These are phyloP conservation scores for Vanilla planifolia DNA, from an alignment of 106 monocot genomes.

Conservation along the genomic window DNA sequence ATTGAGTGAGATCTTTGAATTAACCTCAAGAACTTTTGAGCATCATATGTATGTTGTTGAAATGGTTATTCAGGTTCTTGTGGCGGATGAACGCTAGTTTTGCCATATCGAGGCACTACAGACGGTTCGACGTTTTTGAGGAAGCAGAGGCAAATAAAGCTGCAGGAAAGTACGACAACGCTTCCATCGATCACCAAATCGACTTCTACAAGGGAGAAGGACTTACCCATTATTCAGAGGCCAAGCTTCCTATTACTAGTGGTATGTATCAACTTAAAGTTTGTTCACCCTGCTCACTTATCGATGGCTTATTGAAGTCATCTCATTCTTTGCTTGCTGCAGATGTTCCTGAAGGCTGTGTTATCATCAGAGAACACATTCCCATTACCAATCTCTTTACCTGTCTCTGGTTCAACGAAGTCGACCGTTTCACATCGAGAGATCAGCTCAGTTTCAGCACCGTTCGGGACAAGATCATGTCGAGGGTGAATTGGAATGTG, in stretches of 20 bases:
- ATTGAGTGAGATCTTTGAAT: no score
- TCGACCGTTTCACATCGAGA: conserved; percentile 88
- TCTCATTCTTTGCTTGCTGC: conserved; percentile 7
- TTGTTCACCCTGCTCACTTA: background rate
- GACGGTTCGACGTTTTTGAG: conserved; percentile 90
- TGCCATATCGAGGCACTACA: conserved; percentile 93
- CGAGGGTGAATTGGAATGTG: conserved; percentile 58
- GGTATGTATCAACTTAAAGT: conserved; percentile 34
- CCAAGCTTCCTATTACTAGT: conserved; percentile 89
- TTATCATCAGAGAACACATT: conserved; percentile 88
- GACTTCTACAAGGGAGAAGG: conserved; percentile 87
- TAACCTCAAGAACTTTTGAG: no score
- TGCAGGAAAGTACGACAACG: conserved; percentile 94
- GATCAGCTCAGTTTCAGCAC: conserved; percentile 96
- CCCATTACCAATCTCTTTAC: conserved; percentile 95
- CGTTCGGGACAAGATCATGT: conserved; percentile 74
- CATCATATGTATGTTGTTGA: no score
- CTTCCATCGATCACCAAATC: conserved; percentile 86
- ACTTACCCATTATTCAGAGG: conserved; percentile 70
- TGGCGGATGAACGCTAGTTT: conserved; percentile 79
- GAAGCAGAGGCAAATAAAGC: conserved; percentile 98
- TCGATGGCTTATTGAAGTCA: background rate
- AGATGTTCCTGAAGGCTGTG: conserved; percentile 99
- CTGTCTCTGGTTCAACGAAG: conserved; percentile 99
- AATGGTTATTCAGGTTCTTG: conserved; percentile 64